Base-by-base conservation (phyloP, 768 basidiomycete species). In the Tricholoma terreum region DNA sequence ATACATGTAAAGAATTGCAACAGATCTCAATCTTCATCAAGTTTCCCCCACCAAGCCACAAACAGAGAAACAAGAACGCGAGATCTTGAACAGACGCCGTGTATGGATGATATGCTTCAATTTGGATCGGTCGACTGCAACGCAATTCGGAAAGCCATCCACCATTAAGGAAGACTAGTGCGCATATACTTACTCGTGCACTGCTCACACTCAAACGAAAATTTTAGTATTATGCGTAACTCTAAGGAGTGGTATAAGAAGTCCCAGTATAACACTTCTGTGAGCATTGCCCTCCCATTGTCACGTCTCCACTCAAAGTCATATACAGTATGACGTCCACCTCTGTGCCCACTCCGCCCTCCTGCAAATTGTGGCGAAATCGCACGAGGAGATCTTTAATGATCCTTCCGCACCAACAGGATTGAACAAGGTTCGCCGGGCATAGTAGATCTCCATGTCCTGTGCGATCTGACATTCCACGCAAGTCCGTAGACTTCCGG, bases 81-180 rank as follows among this genome's bases (percentile, higher is more conserved):
- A 95, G 73, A 80, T 90, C 33, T 72, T 94, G 64, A 95, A 97
- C 68, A 84, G 89, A 57, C 85, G 84, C 40, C 76, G 94, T n/a
- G 85, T 88, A 27, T 97, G 93, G 93, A 82, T 95, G 78, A 89
- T 90, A 51, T 94, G 91, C 68, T 94, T 88, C 74, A 91, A 92
- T 67, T 69, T 95, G 56, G 94, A 97, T 69, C 83, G 90, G 15
- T 94, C 92, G 24, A 87, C 89, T 2, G 87, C 91, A 2, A 93
- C 89, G 2, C 89, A 94, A 68, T 91, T 93, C 68, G 94, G 93
- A 3, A 94, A 94, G 70, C 91, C 92, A 2, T 87, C 86, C 11
- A 92, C 91, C 8, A 87, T 95, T 67, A 88, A 89, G 63, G 92
- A 94, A 64, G 91, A 94, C 66, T 87, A 81, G 85, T 86, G 62